Percentiles rank a stretch among this genome's conserved stretches.
These are phyloP conservation scores for Panaeolus papilionaceus DNA, from an alignment of 768 basidiomycete genomes.

Conservation along the genomic window DNA sequence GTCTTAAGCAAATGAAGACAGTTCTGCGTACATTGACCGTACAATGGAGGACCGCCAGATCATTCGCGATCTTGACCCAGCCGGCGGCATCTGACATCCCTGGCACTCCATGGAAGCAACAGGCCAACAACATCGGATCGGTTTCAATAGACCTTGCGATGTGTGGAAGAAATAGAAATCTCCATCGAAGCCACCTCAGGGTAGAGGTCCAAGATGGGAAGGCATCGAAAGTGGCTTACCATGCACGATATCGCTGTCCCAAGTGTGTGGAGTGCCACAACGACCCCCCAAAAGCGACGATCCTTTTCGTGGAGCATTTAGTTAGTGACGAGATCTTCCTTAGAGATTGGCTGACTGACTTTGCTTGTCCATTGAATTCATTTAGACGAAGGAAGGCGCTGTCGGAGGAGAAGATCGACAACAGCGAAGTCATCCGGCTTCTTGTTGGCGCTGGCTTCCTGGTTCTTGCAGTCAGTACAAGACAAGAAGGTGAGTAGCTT, in stretches of 20 bases:
- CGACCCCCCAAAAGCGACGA: background rate
- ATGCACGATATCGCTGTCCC: background rate
- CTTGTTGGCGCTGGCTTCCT: background rate
- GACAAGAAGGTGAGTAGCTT: background rate
- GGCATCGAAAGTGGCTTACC: background rate
- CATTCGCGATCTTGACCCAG: slow-evolving; percentile 9
- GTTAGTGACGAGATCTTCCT: background rate
- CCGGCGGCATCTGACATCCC: background rate
- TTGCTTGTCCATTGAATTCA: background rate
- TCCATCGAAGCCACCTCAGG: background rate
- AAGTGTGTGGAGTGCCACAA: background rate
- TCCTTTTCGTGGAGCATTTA: slow-evolving; percentile 7
- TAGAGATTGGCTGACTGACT: background rate
- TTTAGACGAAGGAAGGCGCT: background rate
- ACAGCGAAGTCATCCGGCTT: background rate
- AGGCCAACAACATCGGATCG: background rate
- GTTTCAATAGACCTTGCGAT: background rate
- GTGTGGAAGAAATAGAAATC: background rate
- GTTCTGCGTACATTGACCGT: slow-evolving; percentile 8
- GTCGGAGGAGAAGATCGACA: background rate
- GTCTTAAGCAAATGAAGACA: background rate
- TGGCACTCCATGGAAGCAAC: background rate
- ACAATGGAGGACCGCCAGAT: slow-evolving; percentile 9
- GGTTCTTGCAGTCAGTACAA: background rate
- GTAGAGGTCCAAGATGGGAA: background rate